Evolutionary conservation across 2,329 filamentous ascomycete species (phyloP), one percentile per base, ranked within the genome.

Genomic region (Ambrosiella xylebori): DNA sequence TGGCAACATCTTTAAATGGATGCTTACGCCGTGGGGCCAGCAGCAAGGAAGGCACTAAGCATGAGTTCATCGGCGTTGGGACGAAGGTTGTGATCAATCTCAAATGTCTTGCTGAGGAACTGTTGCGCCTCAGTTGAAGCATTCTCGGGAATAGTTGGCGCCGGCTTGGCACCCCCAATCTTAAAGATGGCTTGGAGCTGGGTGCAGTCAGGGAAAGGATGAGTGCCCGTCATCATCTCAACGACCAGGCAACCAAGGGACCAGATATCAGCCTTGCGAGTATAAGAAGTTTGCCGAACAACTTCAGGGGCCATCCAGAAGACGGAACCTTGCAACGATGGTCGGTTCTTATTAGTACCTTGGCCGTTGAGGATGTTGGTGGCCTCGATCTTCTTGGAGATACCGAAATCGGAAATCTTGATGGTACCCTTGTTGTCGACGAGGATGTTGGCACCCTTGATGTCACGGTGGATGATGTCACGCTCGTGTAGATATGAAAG

Each of bases 301-400:
- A 98, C 93, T 73, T 98, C 93, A 7, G 93, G 93, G 0, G 93
- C 93, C 93, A 98, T 98, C 93, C 93, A 98, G 73, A 96, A 98
- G 56, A 98, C 93, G 35, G 89, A 96, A 12, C 93, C 93, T 70
- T 98, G 93, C 2, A 98, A 79, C 1, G 91, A 97, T 2, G 82
- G 81, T 4, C 82, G 75, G 65, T 85, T 76, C 68, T 81, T 83
- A 70, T 78, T 82, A 70, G 82, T 83, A 66, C 77, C 79, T 66
- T 75, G 84, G 64, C 76, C 84, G 66, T 70, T 82, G 52, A 95
- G 80, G 50, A 96, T 80, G 61, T 90, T 93, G 59, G 88, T 85
- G 12, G 89, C 89, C 71, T 97, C 91, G 45, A 97, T 86, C 69
- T 95, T 94, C 76, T 98, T 98, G 61, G 87, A 94, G 68, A 98